A percentile compares a stretch with the other conserved stretches of the same genome.
Conservation (phyloP, 2,329 filamentous ascomycete species). For the Davidsoniella virescens region DNA sequence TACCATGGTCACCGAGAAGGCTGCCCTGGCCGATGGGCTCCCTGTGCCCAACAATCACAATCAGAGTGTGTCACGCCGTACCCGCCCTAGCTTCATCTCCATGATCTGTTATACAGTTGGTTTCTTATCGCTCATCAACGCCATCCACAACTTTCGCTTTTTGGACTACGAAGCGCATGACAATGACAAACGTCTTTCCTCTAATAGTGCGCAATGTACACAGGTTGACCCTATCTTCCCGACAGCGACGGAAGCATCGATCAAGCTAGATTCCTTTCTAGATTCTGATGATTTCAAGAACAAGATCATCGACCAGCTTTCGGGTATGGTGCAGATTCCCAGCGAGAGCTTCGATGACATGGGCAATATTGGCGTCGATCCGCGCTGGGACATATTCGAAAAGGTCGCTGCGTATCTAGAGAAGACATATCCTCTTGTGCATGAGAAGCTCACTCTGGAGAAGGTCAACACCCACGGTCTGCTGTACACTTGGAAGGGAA, state of each 20-base stretch:
- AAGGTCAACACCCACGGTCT: constrained; percentile 43
- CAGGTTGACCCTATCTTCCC: constrained; percentile 22
- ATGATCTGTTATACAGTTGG: not conserved
- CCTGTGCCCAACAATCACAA: not conserved
- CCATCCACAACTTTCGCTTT: not conserved
- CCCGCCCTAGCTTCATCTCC: no score
- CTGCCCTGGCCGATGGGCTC: not conserved
- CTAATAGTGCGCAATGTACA: constrained; percentile 16
- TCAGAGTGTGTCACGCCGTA: no score
- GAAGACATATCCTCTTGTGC: constrained; percentile 34
- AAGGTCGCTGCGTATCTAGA: constrained; percentile 34
- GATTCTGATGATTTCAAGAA: constrained; percentile 20
- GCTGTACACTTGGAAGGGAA: constrained; percentile 40
- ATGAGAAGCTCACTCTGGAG: constrained; percentile 30
- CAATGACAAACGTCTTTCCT: not conserved
- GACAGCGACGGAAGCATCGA: constrained; percentile 16
- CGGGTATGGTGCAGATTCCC: constrained; percentile 34
- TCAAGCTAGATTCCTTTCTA: constrained; percentile 20
- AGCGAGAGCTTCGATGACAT: constrained; percentile 40
- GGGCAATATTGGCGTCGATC: constrained; percentile 35
- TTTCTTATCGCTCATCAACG: not conserved
- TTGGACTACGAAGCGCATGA: not conserved
- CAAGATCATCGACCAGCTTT: constrained; percentile 21
- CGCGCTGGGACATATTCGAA: constrained; percentile 41
- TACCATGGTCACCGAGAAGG: constrained; percentile 3